These are phyloP conservation scores for Tulasnella sp. DNA, from an alignment of 768 basidiomycete genomes.

Conservation along the genomic window DNA sequence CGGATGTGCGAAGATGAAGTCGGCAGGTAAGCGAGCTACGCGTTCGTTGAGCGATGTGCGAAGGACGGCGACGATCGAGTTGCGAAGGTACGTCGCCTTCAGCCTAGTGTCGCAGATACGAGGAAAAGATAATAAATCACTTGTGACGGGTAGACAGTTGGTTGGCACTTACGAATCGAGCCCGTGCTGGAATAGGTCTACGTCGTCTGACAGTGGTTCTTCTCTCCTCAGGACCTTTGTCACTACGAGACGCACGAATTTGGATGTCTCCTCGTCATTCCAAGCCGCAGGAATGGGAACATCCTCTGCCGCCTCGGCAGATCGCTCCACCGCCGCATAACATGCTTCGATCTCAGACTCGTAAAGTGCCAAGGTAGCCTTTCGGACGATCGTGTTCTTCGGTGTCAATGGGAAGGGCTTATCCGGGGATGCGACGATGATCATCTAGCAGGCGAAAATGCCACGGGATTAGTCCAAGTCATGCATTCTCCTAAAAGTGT, in stretches of 20 bases:
- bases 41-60: no score
- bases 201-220: conserved; percentile 20
- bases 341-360: conserved; percentile 11
- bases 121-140: background rate
- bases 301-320: conserved; percentile 1
- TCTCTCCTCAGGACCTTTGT: background rate
- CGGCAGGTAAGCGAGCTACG: no score
- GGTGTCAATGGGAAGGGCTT: conserved; percentile 15
- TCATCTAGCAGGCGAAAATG: conserved; percentile 6
- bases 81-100: no score
- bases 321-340: conserved; percentile 3
- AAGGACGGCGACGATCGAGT: no score
- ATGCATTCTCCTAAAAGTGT: background rate
- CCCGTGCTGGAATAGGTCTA: conserved; percentile 33
- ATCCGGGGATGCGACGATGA: conserved; percentile 10
- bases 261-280: conserved; percentile 17
- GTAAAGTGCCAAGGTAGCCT: conserved; percentile 9
- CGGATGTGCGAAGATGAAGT: no score
- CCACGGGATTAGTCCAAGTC: background rate
- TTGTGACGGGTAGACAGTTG: background rate
- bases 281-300: conserved; percentile 5
- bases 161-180: conserved; percentile 29
- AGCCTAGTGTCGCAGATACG: no score
- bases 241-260: conserved; percentile 23
- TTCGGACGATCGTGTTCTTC: conserved; percentile 5